phyloP scores from a whole-genome alignment of 2,329 filamentous ascomycete genomes.

The Talaromyces marneffei region DNA sequence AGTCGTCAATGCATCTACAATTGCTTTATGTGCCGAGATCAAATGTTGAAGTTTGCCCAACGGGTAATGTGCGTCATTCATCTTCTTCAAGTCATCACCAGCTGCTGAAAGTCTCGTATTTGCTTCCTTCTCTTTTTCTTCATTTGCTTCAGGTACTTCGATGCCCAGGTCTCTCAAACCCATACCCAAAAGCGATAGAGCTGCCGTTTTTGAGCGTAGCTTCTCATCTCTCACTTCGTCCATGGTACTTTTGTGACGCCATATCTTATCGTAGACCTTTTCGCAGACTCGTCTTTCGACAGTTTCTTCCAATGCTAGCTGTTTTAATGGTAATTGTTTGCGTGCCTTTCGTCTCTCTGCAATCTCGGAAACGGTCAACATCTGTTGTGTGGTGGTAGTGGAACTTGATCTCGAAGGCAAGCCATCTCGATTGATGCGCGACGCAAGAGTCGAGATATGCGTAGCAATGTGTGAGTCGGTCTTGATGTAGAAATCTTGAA shows the following conservation, averaged over 20 bases:
- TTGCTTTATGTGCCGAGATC: constrained; percentile 83
- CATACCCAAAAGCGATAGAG: constrained; percentile 84
- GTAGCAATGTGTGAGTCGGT: constrained; percentile 78
- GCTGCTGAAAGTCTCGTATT: constrained; percentile 66
- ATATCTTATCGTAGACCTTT: constrained; percentile 79
- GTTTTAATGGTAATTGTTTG: constrained; percentile 71
- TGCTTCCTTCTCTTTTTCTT: constrained; percentile 61
- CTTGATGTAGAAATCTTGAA: constrained; percentile 87
- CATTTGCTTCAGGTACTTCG: constrained; percentile 59
- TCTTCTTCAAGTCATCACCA: constrained; percentile 63
- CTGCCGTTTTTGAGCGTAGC: constrained; percentile 86
- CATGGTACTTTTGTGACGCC: constrained; percentile 82
- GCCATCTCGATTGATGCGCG: constrained; percentile 63
- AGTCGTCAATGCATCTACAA: constrained; percentile 75
- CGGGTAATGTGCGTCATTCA: constrained; percentile 83
- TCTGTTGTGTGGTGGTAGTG: constrained; percentile 69
- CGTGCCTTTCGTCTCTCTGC: constrained; percentile 72
- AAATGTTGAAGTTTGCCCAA: constrained; percentile 85
- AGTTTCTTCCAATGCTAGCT: constrained; percentile 74
- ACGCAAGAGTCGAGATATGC: constrained; percentile 74
- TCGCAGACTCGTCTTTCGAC: constrained; percentile 83
- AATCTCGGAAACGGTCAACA: constrained; percentile 85
- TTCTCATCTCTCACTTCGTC: constrained; percentile 95
- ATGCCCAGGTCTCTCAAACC: constrained; percentile 78
- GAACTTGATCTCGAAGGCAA: constrained; percentile 49